Evolutionary conservation across 2,329 filamentous ascomycete genomes (phyloP), one percentile per base, ranked within the genome.

Genomic region (Blumeriella jaapii): DNA sequence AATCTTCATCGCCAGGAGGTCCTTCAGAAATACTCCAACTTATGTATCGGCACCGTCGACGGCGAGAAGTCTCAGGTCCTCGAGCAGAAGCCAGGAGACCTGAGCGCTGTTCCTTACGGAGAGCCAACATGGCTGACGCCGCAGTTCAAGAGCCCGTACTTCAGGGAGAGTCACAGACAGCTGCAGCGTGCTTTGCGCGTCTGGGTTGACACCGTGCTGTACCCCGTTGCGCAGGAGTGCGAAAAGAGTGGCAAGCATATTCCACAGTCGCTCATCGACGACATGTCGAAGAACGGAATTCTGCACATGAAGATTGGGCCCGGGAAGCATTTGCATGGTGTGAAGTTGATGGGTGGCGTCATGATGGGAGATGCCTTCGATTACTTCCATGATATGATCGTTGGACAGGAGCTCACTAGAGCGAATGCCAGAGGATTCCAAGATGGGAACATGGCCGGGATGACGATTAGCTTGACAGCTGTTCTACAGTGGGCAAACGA

Each of bases 1-100:
- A 93, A 93, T 64, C 75, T 94, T 34, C 86, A 94, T 62, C 69
- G 85, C 16, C 84, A 93, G 49, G 85, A 93, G 60, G 82, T 93
- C n/a, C 69, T 93, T 8, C 64, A 76, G 41, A 86, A 86, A 58
- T 93, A 93, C 65, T 62, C 68, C 29, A 67, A 72, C 50, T 69
- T 93, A 12, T 79, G 73, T 59, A 70, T 93, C 49, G 85, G 85
- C 52, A 82, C 74, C 10, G 58, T 93, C 54, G 64, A 74, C 47
- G 80, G 74, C 59, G 83, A 93, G 64, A 77, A 69, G 52, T 69
- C 83, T 13, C 73, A 85, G 54, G 73, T 91, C 48, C 68, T 86
- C 44, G 73, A 75, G 13, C 74, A 72, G 1, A 60, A 75, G 52
- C 64, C 74, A 7, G 84, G 84, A 47, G 82, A 83, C 48, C 65